Conservation (phyloP, 1,284 basidiomycete genomes). For the Paramarasmius palmivorus region DNA sequence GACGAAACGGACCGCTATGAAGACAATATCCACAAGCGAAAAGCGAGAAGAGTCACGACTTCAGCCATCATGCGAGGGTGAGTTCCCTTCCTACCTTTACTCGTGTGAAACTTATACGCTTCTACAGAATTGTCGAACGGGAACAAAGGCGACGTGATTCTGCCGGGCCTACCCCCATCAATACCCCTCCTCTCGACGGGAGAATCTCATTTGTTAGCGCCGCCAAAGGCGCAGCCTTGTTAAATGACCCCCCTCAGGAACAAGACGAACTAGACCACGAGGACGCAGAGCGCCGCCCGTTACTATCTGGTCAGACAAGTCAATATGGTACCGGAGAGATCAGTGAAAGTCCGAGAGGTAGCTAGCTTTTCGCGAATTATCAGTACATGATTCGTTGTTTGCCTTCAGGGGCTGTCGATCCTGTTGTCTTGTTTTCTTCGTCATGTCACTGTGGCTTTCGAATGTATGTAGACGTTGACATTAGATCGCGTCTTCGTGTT, state of each 20-base stretch:
- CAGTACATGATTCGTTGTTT: too few relatives aligned
- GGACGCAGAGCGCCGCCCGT: not conserved
- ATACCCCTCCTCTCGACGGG: not conserved
- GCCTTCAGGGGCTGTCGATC: too few relatives aligned
- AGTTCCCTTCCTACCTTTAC: slow-evolving; percentile 18
- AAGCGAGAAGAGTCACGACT: slow-evolving; percentile 70
- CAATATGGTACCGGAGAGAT: not conserved
- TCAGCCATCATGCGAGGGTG: slow-evolving; percentile 82
- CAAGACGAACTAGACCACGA: not conserved
- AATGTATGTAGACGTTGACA: too few relatives aligned
- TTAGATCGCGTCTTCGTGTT: too few relatives aligned
- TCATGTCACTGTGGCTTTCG: too few relatives aligned
- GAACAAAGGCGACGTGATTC: slow-evolving; percentile 20
- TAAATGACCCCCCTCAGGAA: not conserved
- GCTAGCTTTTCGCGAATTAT: too few relatives aligned
- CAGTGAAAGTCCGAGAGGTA: not conserved
- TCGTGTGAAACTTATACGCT: not conserved
- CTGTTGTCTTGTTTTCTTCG: too few relatives aligned
- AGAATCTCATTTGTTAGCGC: not conserved
- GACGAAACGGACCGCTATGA: slow-evolving; percentile 90
- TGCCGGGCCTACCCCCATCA: not conserved
- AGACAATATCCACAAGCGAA: slow-evolving; percentile 79
- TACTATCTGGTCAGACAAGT: not conserved
- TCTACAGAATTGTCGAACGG: slow-evolving; percentile 34
- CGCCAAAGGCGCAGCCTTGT: not conserved